Base-by-base conservation (phyloP, 495 filamentous ascomycete genomes). In the Talaromyces ruber region DNA sequence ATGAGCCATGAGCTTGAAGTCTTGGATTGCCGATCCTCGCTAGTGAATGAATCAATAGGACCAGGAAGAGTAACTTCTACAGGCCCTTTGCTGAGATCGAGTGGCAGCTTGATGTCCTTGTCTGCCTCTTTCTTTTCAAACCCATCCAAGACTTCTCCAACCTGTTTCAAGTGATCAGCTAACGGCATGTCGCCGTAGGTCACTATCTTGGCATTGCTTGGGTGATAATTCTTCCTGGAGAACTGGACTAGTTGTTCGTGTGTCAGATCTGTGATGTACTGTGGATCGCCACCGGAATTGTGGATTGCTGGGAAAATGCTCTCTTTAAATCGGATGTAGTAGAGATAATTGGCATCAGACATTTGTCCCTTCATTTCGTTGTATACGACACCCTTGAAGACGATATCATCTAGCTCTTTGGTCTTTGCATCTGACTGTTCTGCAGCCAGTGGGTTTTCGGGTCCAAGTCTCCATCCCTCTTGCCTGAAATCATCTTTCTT, bases 301-400 rank as follows among this genome's bases (percentile, higher is more conserved):
- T 98, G 88, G 65, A 98, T 87, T 14, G 87, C 84, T 0, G 94
- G 94, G 69, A 94, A 92, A 22, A 98, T 91, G 72, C 93, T 91
- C 64, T 98, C 91, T 69, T 94, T 91, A 70, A 95, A 98, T 58
- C 85, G 80, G 63, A 97, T 94, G 66, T 96, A 97, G 76, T 88
- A 98, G 3, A 98, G 81, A 72, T 98, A 98, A 67, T 91, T 91
- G 14, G 94, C 90, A 72, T 98, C 94, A 7, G 94, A 98, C 85
- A 98, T 96, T 70, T 97, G 92, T 0, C 94, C 94, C 74, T 98
- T 98, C 94, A 98, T 98, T 76, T 98, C 94, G 69, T 98, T 98
- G 74, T 98, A 98, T 24, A 98, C 94, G 11, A 98, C 94, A 24
- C 94, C 94, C 72, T 98, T 98, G 80, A 98, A 98, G 14, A 97